These are phyloP conservation scores for Oxytropis ochrocephala DNA, from an alignment of 306 rosid species.

Conservation along the genomic window DNA sequence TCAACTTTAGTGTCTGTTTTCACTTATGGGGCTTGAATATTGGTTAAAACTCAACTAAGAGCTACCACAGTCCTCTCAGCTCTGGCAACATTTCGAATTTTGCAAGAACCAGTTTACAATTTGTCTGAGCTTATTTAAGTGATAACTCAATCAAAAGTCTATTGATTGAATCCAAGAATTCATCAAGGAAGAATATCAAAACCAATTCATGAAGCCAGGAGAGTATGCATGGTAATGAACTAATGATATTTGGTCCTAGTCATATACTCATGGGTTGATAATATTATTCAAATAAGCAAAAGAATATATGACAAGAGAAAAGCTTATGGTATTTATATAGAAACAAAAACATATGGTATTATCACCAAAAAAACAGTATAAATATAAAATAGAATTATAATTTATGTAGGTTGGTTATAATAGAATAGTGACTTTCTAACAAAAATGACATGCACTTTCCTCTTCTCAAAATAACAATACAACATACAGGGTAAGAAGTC, in stretches of 20 bases:
- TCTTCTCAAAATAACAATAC: slow-evolving; percentile 9
- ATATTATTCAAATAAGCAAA: too few species aligned
- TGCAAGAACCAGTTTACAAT: slow-evolving; percentile 90
- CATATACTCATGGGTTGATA: too few species aligned
- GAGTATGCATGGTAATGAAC: too few species aligned
- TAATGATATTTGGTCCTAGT: too few species aligned
- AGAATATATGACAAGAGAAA: too few species aligned
- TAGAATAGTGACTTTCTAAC: background rate
- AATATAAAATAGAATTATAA: background rate
- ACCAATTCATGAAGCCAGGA: too few species aligned
- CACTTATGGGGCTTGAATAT: too few species aligned
- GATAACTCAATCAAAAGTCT: slow-evolving; percentile 81
- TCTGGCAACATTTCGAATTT: slow-evolving; percentile 70
- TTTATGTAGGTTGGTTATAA: background rate
- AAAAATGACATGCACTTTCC: slow-evolving; percentile 18
- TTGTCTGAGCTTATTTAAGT: slow-evolving; percentile 83
- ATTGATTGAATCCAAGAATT: slow-evolving; percentile 58
- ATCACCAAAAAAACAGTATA: too few species aligned
- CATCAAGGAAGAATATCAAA: slow-evolving; percentile 46
- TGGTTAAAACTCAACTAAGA: slow-evolving; percentile 33
- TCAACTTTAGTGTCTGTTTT: too few species aligned
- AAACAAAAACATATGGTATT: too few species aligned
- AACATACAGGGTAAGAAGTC: slow-evolving; percentile 6
- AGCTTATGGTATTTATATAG: too few species aligned
- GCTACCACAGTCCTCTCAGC: slow-evolving; percentile 76